A percentile compares a stretch with the other conserved stretches of the same genome.
Evolutionary conservation across 768 basidiomycete genomes (phyloP).

Genomic region (Russula brevipes): DNA sequence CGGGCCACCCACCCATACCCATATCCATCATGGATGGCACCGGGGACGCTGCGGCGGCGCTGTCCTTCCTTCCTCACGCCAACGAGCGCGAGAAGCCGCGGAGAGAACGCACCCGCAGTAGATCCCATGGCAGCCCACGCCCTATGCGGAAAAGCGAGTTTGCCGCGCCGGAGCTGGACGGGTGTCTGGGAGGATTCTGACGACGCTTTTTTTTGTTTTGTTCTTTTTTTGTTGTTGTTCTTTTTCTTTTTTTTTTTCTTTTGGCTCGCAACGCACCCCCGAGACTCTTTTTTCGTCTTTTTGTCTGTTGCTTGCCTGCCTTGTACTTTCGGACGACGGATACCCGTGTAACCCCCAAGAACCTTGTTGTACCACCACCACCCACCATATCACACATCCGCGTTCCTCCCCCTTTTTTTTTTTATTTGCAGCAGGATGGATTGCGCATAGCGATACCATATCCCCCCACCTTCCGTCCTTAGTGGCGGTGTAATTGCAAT

Average conservation of each 20-base stretch:
- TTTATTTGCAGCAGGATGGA: slow-evolving; percentile 14
- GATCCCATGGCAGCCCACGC: neutral
- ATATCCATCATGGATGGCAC: slow-evolving; percentile 13
- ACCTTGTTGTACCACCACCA: slow-evolving; percentile 15
- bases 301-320: slow-evolving; percentile 4
- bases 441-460: slow-evolving; percentile 20
- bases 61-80: slow-evolving; percentile 22
- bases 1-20: slow-evolving; percentile 18
- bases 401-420: neutral
- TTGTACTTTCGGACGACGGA: neutral
- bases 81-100: slow-evolving; percentile 12
- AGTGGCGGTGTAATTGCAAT: slow-evolving; percentile 18
- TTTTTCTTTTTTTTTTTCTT: neutral
- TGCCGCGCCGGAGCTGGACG: slow-evolving; percentile 23
- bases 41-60: neutral
- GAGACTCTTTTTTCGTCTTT: neutral
- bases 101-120: slow-evolving; percentile 12
- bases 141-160: slow-evolving; percentile 20
- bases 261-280: neutral
- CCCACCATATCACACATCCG: neutral
- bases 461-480: neutral
- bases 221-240: neutral
- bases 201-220: neutral
- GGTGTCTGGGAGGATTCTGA: slow-evolving; percentile 31
- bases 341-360: slow-evolving; percentile 14